A percentile compares a stretch with the other conserved stretches of the same genome.
Conservation (phyloP, 2,329 filamentous ascomycete species). For the Lojkania enalia region DNA sequence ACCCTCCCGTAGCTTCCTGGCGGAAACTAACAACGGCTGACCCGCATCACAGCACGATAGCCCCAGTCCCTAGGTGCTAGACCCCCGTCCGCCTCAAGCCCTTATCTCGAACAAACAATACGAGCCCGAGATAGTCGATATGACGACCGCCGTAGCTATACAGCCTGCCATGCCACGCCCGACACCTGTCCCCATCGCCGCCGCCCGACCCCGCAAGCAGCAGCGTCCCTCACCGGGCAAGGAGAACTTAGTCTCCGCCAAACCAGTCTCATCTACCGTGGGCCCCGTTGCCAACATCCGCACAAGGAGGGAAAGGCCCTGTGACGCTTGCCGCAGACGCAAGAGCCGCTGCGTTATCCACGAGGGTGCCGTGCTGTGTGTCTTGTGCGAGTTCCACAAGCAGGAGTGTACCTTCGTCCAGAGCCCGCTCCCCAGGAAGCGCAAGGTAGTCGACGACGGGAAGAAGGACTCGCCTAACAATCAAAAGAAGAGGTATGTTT, state of each 20-base stretch:
- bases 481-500: slow-evolving; percentile 69
- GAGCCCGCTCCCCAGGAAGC: slow-evolving; percentile 76
- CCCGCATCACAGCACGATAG: slow-evolving; percentile 27
- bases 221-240: slow-evolving; percentile 47
- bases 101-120: slow-evolving; percentile 15
- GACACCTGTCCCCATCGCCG: slow-evolving; percentile 50
- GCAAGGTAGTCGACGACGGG: slow-evolving; percentile 70
- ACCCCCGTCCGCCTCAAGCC: slow-evolving; percentile 17
- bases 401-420: slow-evolving; percentile 78
- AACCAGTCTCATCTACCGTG: slow-evolving; percentile 38
- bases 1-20: slow-evolving; percentile 21
- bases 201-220: slow-evolving; percentile 48
- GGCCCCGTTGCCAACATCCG: slow-evolving; percentile 44
- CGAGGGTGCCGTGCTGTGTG: slow-evolving; percentile 72
- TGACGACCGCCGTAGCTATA: slow-evolving; percentile 55
- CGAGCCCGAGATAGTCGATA: slow-evolving; percentile 30
- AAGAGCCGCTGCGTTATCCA: slow-evolving; percentile 78
- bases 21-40: slow-evolving; percentile 35
- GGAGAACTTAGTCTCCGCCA: slow-evolving; percentile 47
- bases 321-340: slow-evolving; percentile 72
- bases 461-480: slow-evolving; percentile 60
- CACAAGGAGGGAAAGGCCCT: slow-evolving; percentile 47
- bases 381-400: slow-evolving; percentile 76
- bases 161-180: slow-evolving; percentile 51
- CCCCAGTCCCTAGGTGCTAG: slow-evolving; percentile 24